Conservation (phyloP, 306 rosid genomes). For the Begonia loranthoides region DNA sequence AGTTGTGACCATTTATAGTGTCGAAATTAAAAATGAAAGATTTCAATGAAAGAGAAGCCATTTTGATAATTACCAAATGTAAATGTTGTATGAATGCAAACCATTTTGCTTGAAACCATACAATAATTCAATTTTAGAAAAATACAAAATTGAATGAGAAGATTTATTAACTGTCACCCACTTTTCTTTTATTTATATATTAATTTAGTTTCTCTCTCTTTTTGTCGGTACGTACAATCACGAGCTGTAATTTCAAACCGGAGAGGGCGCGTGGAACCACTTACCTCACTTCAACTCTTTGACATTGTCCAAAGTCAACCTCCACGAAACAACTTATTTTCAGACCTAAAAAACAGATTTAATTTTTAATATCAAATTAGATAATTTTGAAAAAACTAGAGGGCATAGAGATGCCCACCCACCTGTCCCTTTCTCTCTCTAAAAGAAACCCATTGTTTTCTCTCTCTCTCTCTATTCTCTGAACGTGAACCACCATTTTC, state of each 20-base stretch:
- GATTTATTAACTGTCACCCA: conserved; percentile 8
- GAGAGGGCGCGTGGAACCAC: conserved; percentile 28
- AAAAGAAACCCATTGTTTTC: conserved; percentile 4
- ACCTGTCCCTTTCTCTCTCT: conserved; percentile 3
- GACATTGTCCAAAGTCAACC: conserved; percentile 33
- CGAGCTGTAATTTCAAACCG: conserved; percentile 8
- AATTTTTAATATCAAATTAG: not conserved
- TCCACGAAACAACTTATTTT: not conserved
- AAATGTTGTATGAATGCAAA: too few relatives aligned
- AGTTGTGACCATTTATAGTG: too few relatives aligned
- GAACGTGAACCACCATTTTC: conserved; percentile 2
- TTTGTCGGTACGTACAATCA: conserved; percentile 39
- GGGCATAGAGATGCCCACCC: conserved; percentile 41
- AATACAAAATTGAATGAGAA: too few relatives aligned
- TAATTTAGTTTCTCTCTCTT: not conserved
- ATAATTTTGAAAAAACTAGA: not conserved
- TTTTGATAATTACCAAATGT: too few relatives aligned
- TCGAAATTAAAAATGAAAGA: too few relatives aligned
- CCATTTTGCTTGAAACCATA: too few relatives aligned
- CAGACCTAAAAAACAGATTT: too few relatives aligned
- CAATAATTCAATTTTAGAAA: too few relatives aligned
- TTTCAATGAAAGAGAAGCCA: too few relatives aligned
- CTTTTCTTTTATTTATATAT: not conserved
- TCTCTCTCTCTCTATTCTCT: conserved; percentile 5
- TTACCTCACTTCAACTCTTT: conserved; percentile 14